Evolutionary conservation across 495 filamentous ascomycete species (phyloP).

Genomic region (Hypoxylon trugodes): DNA sequence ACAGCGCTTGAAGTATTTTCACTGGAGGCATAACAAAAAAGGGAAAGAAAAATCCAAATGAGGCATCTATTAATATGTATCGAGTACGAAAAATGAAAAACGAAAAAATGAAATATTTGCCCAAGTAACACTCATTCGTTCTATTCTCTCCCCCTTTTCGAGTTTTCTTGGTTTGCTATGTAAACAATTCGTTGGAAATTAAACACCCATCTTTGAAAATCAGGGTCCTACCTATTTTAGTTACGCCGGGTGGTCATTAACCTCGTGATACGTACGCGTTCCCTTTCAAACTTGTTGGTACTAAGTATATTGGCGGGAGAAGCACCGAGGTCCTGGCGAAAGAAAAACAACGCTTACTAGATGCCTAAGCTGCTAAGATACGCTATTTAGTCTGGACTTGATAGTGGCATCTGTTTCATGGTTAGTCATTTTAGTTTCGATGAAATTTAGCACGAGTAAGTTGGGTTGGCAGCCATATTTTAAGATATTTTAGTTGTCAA

Average conservation of each 20-base stretch:
- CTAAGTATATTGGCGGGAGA: constrained; percentile 4
- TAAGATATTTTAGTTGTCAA: no score
- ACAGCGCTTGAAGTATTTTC: no score
- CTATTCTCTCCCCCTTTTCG: no score
- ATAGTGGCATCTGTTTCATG: background rate
- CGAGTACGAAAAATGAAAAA: no score
- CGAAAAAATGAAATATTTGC: no score
- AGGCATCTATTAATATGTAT: no score
- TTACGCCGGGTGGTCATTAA: constrained; percentile 3
- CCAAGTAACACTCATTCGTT: no score
- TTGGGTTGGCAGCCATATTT: no score
- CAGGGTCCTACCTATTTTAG: constrained; percentile 36
- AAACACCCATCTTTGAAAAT: constrained; percentile 19
- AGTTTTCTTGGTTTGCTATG: background rate
- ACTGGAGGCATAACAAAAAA: no score
- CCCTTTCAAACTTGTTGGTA: background rate
- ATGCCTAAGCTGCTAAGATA: no score
- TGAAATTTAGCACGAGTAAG: no score
- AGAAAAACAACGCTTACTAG: background rate
- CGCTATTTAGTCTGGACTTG: background rate
- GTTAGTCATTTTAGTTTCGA: background rate
- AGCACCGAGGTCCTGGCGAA: constrained; percentile 3
- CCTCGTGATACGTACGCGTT: constrained; percentile 2
- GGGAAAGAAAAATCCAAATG: no score
- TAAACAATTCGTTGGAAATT: constrained; percentile 1